phyloP scores from a whole-genome alignment of 352 stramenopile genomes.

The Saprolegnia parasitica region DNA sequence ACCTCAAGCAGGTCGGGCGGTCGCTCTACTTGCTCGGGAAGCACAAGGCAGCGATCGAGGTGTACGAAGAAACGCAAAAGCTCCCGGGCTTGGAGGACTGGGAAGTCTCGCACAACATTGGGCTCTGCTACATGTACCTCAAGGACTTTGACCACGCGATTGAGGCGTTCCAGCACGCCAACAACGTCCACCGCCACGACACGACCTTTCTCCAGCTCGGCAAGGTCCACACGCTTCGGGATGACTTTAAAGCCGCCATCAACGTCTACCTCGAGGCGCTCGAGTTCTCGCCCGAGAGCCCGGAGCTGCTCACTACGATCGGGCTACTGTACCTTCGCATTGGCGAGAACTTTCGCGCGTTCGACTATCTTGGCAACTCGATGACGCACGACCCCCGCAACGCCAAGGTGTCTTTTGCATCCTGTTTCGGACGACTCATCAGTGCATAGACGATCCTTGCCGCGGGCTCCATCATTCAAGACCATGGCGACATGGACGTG shows the following conservation, averaged over 20 bases:
- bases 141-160: constrained; percentile 88
- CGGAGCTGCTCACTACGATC: constrained; percentile 88
- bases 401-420: no score
- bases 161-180: constrained; percentile 86
- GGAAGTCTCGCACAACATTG: constrained; percentile 91
- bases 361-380: constrained; percentile 92
- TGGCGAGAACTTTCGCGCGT: constrained; percentile 88
- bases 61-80: constrained; percentile 87
- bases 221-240: constrained; percentile 79
- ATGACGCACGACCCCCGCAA: constrained; percentile 89
- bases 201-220: constrained; percentile 89
- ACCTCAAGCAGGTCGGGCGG: constrained; percentile 86
- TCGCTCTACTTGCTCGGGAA: constrained; percentile 84
- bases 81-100: constrained; percentile 82
- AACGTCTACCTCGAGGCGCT: constrained; percentile 88
- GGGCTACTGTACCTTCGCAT: constrained; percentile 87
- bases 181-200: constrained; percentile 89
- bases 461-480: constrained; percentile 90
- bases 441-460: constrained; percentile 81
- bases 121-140: constrained; percentile 88
- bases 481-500: constrained; percentile 92
- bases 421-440: no score
- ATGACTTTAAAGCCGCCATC: constrained; percentile 83
- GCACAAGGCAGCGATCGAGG: constrained; percentile 86
- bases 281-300: constrained; percentile 91